phyloP scores from a whole-genome alignment of 768 basidiomycete genomes.

The Boletus rufocinnamomeus region DNA sequence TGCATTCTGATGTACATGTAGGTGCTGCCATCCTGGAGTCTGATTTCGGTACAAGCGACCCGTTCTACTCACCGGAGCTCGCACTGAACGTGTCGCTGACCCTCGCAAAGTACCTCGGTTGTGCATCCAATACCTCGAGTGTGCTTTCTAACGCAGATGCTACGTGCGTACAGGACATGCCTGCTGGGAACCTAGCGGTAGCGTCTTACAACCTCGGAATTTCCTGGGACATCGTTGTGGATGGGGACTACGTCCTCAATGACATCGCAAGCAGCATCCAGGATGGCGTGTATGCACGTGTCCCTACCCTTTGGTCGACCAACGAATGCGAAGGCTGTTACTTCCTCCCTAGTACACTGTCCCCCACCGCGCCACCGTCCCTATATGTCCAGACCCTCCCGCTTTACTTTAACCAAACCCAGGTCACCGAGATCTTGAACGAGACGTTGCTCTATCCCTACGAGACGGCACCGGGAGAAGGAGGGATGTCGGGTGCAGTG shows the following conservation, averaged over 20 bases:
- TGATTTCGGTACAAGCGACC: conserved; percentile 15
- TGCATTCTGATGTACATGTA: background rate
- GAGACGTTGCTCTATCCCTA: conserved; percentile 22
- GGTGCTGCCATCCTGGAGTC: conserved; percentile 20
- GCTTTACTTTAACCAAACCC: conserved; percentile 8
- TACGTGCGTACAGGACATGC: conserved; percentile 8
- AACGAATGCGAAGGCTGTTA: conserved; percentile 21
- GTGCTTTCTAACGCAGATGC: conserved; percentile 1
- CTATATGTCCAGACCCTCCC: conserved; percentile 7
- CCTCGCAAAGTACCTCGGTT: conserved; percentile 20
- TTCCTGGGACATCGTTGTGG: conserved; percentile 15
- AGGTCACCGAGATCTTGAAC: conserved; percentile 12
- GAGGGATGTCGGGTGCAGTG: conserved; percentile 13
- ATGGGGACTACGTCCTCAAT: conserved; percentile 21
- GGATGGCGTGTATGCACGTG: conserved; percentile 14
- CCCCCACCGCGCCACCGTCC: conserved; percentile 15
- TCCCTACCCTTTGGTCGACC: conserved; percentile 21
- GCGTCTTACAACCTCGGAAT: conserved; percentile 12
- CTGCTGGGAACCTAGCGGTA: conserved; percentile 9
- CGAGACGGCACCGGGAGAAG: conserved; percentile 5
- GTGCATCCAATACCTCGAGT: conserved; percentile 18
- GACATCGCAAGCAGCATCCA: conserved; percentile 18
- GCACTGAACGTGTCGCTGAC: conserved; percentile 16
- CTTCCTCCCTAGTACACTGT: conserved; percentile 21
- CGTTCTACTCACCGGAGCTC: conserved; percentile 18